A percentile compares a stretch with the other conserved stretches of the same genome.
Evolutionary conservation across 495 filamentous ascomycete genomes (phyloP).

Genomic region (Tuber calosporum): DNA sequence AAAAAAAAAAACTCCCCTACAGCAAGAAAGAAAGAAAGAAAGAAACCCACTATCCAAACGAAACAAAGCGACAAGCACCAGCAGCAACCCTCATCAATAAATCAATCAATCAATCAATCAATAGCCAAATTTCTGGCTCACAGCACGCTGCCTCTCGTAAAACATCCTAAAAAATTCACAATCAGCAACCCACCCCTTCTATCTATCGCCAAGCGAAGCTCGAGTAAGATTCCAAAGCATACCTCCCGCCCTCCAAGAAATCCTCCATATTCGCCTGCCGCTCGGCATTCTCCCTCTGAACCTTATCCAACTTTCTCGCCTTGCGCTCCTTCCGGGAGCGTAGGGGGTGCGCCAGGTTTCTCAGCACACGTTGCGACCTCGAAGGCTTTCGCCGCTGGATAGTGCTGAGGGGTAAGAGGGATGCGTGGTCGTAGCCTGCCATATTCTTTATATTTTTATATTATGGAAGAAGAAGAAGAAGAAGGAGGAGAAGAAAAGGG

Average conservation of each 20-base stretch:
- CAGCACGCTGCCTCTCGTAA: not conserved
- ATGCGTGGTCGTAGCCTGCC: not conserved
- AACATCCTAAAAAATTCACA: not conserved
- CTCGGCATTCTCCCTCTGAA: slow-evolving; percentile 12
- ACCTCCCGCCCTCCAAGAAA: slow-evolving; percentile 26
- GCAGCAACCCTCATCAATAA: not conserved
- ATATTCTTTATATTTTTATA: not conserved
- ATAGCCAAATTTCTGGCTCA: not conserved
- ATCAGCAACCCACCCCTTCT: not conserved
- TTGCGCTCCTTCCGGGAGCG: slow-evolving; percentile 26
- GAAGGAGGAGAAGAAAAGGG: not conserved
- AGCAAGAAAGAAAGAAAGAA: no score
- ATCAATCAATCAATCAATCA: not conserved
- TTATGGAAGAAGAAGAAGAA: no score
- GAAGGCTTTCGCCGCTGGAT: slow-evolving; percentile 23
- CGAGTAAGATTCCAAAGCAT: not conserved
- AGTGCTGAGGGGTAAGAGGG: slow-evolving; percentile 21
- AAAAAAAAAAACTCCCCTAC: not conserved
- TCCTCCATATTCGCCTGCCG: slow-evolving; percentile 30
- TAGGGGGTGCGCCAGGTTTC: slow-evolving; percentile 25
- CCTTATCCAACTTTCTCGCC: slow-evolving; percentile 22
- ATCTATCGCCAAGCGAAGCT: no score
- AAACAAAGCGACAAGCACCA: not conserved
- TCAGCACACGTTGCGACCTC: slow-evolving; percentile 21
- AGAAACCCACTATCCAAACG: not conserved